Conservation (phyloP, 352 stramenopile genomes). For the Globisporangium solare region DNA sequence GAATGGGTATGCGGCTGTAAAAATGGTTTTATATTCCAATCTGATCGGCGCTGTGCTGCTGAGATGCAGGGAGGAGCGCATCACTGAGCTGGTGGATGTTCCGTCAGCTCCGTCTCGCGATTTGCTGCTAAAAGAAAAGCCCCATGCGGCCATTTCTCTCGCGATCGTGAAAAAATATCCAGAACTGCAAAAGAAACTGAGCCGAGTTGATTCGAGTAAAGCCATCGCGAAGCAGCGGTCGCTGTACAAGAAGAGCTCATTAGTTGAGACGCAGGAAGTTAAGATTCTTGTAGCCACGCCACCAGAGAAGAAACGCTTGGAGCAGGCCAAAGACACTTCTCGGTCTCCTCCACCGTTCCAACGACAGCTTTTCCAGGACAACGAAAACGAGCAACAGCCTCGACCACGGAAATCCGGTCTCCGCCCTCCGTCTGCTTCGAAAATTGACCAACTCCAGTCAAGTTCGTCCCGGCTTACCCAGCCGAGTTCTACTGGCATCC, state of each 20-base stretch:
- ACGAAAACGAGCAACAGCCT: neutral
- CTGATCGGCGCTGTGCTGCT: too few relatives aligned
- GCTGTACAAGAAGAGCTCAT: conserved; percentile 22
- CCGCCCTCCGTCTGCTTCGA: neutral
- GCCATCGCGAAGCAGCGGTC: conserved; percentile 17
- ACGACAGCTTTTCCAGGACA: conserved; percentile 13
- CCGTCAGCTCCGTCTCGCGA: conserved; percentile 30
- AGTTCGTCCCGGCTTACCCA: neutral
- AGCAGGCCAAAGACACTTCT: too few relatives aligned
- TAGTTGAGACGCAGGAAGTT: conserved; percentile 18
- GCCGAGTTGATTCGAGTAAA: conserved; percentile 5
- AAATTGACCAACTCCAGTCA: neutral
- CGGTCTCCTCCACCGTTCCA: neutral
- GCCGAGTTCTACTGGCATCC: neutral
- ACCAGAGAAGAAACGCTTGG: conserved; percentile 14
- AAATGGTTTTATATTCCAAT: neutral
- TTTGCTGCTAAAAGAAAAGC: conserved; percentile 47
- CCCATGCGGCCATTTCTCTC: conserved; percentile 29
- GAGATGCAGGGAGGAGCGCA: conserved; percentile 36
- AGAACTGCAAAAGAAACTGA: conserved; percentile 20
- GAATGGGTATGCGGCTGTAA: neutral
- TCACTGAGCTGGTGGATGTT: conserved; percentile 45
- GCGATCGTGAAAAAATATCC: conserved; percentile 38
- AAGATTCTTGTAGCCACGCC: conserved; percentile 29
- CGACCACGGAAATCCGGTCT: neutral